Evolutionary conservation across 495 filamentous ascomycete genomes (phyloP), one percentile per base, ranked within the genome.

Genomic region (Aspergillus affinis): DNA sequence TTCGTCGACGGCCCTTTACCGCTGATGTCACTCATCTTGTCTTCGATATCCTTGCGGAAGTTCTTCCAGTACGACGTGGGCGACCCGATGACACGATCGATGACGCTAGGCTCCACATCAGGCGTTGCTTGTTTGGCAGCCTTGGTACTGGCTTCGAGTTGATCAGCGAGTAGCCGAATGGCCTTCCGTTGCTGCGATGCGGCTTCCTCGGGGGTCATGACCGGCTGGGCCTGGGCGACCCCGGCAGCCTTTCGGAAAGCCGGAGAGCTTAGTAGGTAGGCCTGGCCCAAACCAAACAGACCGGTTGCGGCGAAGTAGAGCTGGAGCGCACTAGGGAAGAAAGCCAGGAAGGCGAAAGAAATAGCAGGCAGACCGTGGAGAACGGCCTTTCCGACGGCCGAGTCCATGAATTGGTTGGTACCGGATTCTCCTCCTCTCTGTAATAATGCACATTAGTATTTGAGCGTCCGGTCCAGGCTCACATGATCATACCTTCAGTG

Each of bases 301-400:
- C 84, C 81, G 1, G 85, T 78, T 20, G 78, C 55, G 48, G 82
- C 66, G 75, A 98, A 92, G 72, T 88, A 90, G 48, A 91, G 73
- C 66, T 92, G 89, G 6, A 96, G 63, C 7, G 78, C 83, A 13
- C 84, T 85, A 0, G 93, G 89, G 68, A 88, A 78, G 65, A 74
- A 86, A 4, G 77, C 65, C 49, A 89, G 87, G 64, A 92, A 82
- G 9, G 79, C 10, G 27, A 90, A 76, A 21, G 84, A 82, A 2
- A 93, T 9, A 0, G 78, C 68, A 10, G 91, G 88, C 6, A 97
- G 57, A 19, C 77, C 78, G 41, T 83, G 78, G 12, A 75, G 57
- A 65, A 96, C 73, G 0, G 75, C 53, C 57, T 83, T 79, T n/a
- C 61, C 69, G 4, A 78, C 63, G 15, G 75, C 51, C 18, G 77